These are phyloP conservation scores for Penicillium sp. DNA, from an alignment of 2,329 filamentous ascomycete genomes.

Conservation along the genomic window DNA sequence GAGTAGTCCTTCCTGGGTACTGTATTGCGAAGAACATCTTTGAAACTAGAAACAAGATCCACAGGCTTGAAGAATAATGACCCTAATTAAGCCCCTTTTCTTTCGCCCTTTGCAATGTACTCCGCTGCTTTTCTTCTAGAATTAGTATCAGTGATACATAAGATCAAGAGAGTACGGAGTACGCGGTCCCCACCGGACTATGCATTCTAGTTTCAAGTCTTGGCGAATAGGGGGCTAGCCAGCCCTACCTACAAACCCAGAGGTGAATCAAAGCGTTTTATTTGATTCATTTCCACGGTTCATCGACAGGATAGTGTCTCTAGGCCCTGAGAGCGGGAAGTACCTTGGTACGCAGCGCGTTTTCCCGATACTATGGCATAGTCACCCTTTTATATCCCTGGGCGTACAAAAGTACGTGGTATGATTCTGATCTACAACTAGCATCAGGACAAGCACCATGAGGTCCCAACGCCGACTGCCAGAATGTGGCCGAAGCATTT, in stretches of 20 bases:
- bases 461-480: constrained; percentile 2
- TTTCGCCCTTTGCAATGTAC: neutral
- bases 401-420: too few species aligned
- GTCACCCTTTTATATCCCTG: neutral
- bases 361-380: neutral
- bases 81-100: constrained; percentile 18
- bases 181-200: constrained; percentile 10
- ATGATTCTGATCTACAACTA: constrained; percentile 1
- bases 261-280: constrained; percentile 1
- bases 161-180: neutral
- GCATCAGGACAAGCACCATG: constrained; percentile 7
- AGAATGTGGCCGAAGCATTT: constrained; percentile 16
- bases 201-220: constrained; percentile 13
- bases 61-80: constrained; percentile 1
- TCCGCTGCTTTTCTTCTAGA: constrained; percentile 4
- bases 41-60: neutral
- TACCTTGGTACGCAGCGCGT: neutral
- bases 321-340: neutral
- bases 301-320: neutral
- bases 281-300: constrained; percentile 4
- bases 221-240: constrained; percentile 18
- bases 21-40: neutral
- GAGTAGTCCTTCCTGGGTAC: neutral
- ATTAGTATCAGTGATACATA: constrained; percentile 1
- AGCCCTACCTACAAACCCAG: constrained; percentile 9